These are phyloP conservation scores for Monosporascus sp. DNA, from an alignment of 2,329 filamentous ascomycete species.

Conservation along the genomic window DNA sequence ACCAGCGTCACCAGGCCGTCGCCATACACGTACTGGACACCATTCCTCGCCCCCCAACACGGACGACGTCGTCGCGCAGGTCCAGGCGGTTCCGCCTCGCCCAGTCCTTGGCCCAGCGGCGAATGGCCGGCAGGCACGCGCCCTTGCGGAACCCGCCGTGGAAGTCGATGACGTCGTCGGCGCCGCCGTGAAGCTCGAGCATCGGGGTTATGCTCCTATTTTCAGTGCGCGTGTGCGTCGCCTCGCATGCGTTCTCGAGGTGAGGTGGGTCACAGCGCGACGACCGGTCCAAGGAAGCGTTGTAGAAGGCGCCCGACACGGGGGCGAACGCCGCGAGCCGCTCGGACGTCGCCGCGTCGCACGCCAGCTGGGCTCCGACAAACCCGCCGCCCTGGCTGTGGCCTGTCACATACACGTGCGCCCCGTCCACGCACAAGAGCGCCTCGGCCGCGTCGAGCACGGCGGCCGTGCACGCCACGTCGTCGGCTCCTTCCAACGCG, in stretches of 20 bases:
- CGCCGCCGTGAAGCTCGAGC: conserved; percentile 38
- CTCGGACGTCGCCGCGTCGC: conserved; percentile 21
- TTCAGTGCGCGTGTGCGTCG: conserved; percentile 17
- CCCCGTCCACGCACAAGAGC: conserved; percentile 39
- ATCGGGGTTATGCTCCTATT: conserved; percentile 21
- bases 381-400: conserved; percentile 53
- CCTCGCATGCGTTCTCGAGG: conserved; percentile 17
- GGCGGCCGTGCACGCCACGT: conserved; percentile 39
- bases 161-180: conserved; percentile 36
- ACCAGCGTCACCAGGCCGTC: conserved; percentile 1
- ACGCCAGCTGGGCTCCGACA: conserved; percentile 38
- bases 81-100: conserved; percentile 6
- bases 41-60: not conserved
- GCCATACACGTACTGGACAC: not conserved
- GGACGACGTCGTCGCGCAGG: not conserved
- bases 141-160: conserved; percentile 23
- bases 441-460: conserved; percentile 33
- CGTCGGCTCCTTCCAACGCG: conserved; percentile 24
- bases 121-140: conserved; percentile 16
- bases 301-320: conserved; percentile 42
- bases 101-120: conserved; percentile 16
- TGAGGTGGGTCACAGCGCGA: not conserved
- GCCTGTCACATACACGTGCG: conserved; percentile 39
- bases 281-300: conserved; percentile 16
- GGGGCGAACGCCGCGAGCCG: conserved; percentile 45